Base-by-base conservation (phyloP, 305 asterid genomes). In the Fraxinus nigra region DNA sequence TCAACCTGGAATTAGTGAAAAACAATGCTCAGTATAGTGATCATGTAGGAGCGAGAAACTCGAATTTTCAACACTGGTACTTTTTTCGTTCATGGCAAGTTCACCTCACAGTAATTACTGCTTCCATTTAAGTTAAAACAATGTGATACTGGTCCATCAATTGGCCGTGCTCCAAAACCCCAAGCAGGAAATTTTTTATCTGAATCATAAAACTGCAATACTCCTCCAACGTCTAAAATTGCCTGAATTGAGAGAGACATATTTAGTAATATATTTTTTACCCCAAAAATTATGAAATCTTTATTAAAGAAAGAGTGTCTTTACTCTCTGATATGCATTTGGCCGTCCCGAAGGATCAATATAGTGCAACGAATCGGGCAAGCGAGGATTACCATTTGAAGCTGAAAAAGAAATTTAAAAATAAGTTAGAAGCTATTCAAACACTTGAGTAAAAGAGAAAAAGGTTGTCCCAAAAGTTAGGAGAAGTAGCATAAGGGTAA, bases 161-260 rank as follows among this genome's bases (percentile, higher is more conserved):
- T 92, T 80, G 99, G 98, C 69, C 98, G 90, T 75, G 98, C 99
- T 85, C 99, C 99, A 83, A 96, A 96, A 38, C 99, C 98, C 98
- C 98, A 96, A 81, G 99, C 94, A 83, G 98, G 97, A 84, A 92
- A 94, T 73, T 86, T 94, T 84, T 87, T 91, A 89, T 94, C 98
- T 9, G 92, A 85, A 86, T 94, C 99, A 78, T 94, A 96, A 88
- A 89, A 92, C 85, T 96, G 98, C 89, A 96, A 63, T 30, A 96
- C 90, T 86, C 95, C 98, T 73, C 99, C 98, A 83, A 91, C 92
- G 77, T 96, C 98, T 83, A 84, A 73, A 85, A 94, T 94, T 59
- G 98, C 98, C 98, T 96, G 88, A 79, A 85, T 80, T 82, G 79
- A 85, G 81, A 85, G 18, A 80, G 76, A 74, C 32, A 43, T 81